Base-by-base conservation (phyloP, 306 rosid genomes). In the Citrullus mucosospermus region DNA sequence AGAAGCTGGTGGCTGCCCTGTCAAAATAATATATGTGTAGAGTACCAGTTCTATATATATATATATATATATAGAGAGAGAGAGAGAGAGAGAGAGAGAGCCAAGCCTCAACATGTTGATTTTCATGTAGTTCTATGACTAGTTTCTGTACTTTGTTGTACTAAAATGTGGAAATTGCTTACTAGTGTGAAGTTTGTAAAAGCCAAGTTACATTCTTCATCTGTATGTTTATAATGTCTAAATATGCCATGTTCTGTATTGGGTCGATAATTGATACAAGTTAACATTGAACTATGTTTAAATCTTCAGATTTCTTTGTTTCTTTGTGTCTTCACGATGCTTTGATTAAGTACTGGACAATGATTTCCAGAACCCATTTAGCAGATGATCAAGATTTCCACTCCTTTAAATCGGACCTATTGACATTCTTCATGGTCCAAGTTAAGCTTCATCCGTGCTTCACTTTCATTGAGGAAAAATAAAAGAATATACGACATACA, bases 1-100 rank as follows among this genome's bases (percentile, higher is more conserved):
- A 85, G 85, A 90, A 90, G 80, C 92, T 93, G 74, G 82, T 85
- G 83, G 90, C 90, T 76, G 84, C 90, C 71, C 88, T 93, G 6
- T 83, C 90, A 43, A 84, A 88, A 81, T 88, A 87, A 78, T 68
- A 32, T 43, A 46, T 9, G 6, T 78, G 73, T 78, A 62, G 48
- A 61, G 58, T 46, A 12, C 39, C 76, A 48, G 14, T 46, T 70
- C 41, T 67, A 67, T 67, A 17, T 12, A 46, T 20, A 44, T 22
- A 22, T 22, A 22, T 22, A 46, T 25, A 22, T 12, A 32, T 32
- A 32, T 32, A 32, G 2, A 32, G 2, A 32, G 34, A 32, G 36
- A 32, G 34, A 32, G 34, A 32, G 34, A 32, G 34, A 32, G 34
- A 32, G 3, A 32, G 36, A 32, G 36, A 71, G 11, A 28, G 22